Evolutionary conservation across 352 stramenopile species (phyloP), one percentile per base, ranked within the genome.

Genomic region (Phytophthora multivora): DNA sequence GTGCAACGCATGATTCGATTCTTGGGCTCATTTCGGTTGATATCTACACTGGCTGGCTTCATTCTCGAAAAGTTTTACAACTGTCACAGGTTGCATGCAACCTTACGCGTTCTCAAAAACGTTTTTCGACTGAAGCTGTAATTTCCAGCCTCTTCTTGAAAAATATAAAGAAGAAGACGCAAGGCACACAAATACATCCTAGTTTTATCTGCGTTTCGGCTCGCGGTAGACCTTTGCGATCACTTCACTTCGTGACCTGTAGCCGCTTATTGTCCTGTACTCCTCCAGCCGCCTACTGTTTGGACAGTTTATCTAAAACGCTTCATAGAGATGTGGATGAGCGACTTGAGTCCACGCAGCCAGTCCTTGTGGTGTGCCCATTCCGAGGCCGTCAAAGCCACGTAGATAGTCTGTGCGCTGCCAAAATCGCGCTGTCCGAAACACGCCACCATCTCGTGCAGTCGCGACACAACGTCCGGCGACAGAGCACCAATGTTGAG

Each of bases 301-400:
- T 39, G 31, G 23, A 54, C 48, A 59, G 59, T 66, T 88, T 91
- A 93, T 88, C 83, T 88, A 88, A 93, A 91, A 40, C 85, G 84
- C 80, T 96, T 96, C 73, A 92, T 89, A 46, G 83, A 94, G 52
- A 99, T 95, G 69, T 98, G 94, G 69, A 98, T 92, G 63, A 99
- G 81, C 67, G 92, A 95, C 72, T 99, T 99, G 72, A 98, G 83
- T 12, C 95, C 96, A 70, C 98, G 98, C 59, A 99, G 87, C 96
- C 96, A 99, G 85, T 99, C 97, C 80, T 98, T 99, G 86, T 99
- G 95, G 55, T 96, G 89, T 61, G 89, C 84, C 97, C 97, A 99
- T 54, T 98, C 91, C 49, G 86, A 96, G 48, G 88, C 95, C 23
- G 97, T 97, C 21, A 98, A 75, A 33, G 72, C 79, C 51, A 96